Conservation (phyloP, 805 yeast genomes). For the Teunomyces barrocoloradensis region DNA sequence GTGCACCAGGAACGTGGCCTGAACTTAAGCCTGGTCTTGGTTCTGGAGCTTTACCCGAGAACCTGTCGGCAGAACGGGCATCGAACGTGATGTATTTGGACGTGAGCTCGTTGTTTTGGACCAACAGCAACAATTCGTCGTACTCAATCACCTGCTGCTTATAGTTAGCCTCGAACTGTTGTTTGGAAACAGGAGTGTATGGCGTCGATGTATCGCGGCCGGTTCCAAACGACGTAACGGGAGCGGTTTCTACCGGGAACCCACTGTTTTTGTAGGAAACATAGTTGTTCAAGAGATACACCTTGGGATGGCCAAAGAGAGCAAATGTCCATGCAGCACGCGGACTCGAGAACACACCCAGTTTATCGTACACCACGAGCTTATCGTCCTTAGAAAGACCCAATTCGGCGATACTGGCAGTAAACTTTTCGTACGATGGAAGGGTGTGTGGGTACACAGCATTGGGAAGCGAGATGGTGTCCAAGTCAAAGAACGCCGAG, state of each 20-base stretch:
- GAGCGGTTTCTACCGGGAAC: constrained; percentile 43
- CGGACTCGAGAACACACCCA: constrained; percentile 84
- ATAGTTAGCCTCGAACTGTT: constrained; percentile 31
- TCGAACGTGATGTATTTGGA: constrained; percentile 60
- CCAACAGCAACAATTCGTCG: constrained; percentile 64
- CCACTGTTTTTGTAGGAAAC: constrained; percentile 47
- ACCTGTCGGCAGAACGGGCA: constrained; percentile 77
- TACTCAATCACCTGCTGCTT: constrained; percentile 56
- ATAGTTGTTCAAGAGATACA: constrained; percentile 70
- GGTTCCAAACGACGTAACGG: constrained; percentile 18
- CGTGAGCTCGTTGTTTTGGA: constrained; percentile 44
- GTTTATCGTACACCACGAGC: constrained; percentile 79
- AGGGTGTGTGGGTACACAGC: constrained; percentile 89
- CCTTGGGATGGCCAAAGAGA: constrained; percentile 71
- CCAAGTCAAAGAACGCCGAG: constrained; percentile 78
- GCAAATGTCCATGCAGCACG: constrained; percentile 90
- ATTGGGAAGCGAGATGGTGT: constrained; percentile 54
- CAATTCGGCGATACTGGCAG: constrained; percentile 47
- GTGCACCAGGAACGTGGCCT: constrained; percentile 86
- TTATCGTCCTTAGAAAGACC: constrained; percentile 57
- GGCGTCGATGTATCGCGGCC: constrained; percentile 13
- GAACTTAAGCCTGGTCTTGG: constrained; percentile 85
- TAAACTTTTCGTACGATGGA: constrained; percentile 60
- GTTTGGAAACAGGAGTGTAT: constrained; percentile 15
- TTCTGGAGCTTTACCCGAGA: constrained; percentile 78